These are phyloP conservation scores for Blastobotrys proliferans DNA, from an alignment of 1,139 yeast genomes.

Conservation along the genomic window DNA sequence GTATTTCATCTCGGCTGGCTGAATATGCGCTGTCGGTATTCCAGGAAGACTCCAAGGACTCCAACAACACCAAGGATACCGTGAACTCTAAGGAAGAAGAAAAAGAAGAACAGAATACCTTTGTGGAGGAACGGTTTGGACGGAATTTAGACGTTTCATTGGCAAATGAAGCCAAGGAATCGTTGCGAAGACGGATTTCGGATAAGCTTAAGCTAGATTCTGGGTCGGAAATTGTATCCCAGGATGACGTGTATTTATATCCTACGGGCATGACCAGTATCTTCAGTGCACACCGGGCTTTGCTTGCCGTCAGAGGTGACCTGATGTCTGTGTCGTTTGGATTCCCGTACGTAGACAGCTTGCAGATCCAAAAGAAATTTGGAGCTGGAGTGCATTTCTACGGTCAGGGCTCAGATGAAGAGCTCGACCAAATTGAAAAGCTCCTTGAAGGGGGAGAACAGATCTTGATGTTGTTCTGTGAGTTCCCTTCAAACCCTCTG, in stretches of 20 bases:
- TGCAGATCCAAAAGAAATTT: constrained; percentile 78
- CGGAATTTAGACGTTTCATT: constrained; percentile 76
- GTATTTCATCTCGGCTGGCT: constrained; percentile 82
- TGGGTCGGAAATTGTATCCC: constrained; percentile 30
- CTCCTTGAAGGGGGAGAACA: constrained; percentile 58
- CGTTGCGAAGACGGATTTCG: constrained; percentile 72
- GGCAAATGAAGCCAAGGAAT: constrained; percentile 68
- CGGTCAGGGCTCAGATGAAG: constrained; percentile 53
- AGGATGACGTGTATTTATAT: constrained; percentile 66
- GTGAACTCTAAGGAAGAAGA: not conserved
- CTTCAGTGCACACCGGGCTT: constrained; percentile 72
- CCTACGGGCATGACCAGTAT: constrained; percentile 95
- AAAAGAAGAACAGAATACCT: constrained; percentile 2
- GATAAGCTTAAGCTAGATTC: constrained; percentile 41
- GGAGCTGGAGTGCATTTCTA: constrained; percentile 79
- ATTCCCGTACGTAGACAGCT: constrained; percentile 90
- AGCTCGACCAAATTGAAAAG: constrained; percentile 56
- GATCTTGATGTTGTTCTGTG: constrained; percentile 74
- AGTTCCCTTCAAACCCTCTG: constrained; percentile 90
- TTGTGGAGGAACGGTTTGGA: constrained; percentile 86
- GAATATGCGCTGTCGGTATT: constrained; percentile 53
- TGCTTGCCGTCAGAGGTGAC: constrained; percentile 39
- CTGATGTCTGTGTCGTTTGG: constrained; percentile 84
- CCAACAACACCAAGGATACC: not conserved
- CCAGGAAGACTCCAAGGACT: not conserved